phyloP scores from a whole-genome alignment of 2,329 filamentous ascomycete genomes.

The Talaromyces sp. region DNA sequence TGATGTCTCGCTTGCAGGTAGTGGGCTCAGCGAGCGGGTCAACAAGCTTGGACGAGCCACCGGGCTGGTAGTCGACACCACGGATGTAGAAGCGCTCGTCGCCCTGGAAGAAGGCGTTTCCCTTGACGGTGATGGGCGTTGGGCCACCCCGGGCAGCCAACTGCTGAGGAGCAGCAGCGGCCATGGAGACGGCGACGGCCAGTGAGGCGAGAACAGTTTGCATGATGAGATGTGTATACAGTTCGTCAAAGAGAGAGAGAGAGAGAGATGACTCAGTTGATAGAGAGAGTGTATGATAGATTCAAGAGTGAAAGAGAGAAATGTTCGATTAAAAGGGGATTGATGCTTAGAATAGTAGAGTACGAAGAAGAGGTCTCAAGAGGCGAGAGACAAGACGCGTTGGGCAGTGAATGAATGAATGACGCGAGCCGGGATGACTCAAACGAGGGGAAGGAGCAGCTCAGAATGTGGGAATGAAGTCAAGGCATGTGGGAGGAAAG shows the following conservation, averaged over 20 bases:
- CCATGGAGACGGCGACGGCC: slow-evolving; percentile 39
- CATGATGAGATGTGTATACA: slow-evolving; percentile 38
- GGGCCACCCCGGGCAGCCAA: slow-evolving; percentile 39
- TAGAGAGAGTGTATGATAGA: background rate
- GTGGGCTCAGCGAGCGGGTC: slow-evolving; percentile 71
- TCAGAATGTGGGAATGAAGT: slow-evolving; percentile 1
- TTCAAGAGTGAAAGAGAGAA: background rate
- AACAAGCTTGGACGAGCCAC: slow-evolving; percentile 56
- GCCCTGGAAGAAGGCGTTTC: slow-evolving; percentile 63
- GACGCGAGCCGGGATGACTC: background rate
- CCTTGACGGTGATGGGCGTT: slow-evolving; percentile 57
- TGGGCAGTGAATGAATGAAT: background rate
- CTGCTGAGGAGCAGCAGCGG: slow-evolving; percentile 39
- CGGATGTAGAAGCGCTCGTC: slow-evolving; percentile 51
- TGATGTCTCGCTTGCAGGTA: slow-evolving; percentile 73
- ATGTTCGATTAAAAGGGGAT: background rate
- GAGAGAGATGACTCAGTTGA: background rate
- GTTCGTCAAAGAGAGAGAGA: background rate
- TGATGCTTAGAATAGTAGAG: background rate
- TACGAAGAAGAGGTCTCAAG: background rate
- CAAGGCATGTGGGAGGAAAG: slow-evolving; percentile 4
- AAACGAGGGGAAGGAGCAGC: background rate
- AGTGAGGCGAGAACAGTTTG: slow-evolving; percentile 46
- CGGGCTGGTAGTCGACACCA: slow-evolving; percentile 60
- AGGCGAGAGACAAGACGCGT: background rate